Percentiles rank a stretch among this genome's conserved stretches.
These are phyloP conservation scores for Hypoxylon rubiginosum DNA, from an alignment of 2,329 filamentous ascomycete genomes.

Conservation along the genomic window DNA sequence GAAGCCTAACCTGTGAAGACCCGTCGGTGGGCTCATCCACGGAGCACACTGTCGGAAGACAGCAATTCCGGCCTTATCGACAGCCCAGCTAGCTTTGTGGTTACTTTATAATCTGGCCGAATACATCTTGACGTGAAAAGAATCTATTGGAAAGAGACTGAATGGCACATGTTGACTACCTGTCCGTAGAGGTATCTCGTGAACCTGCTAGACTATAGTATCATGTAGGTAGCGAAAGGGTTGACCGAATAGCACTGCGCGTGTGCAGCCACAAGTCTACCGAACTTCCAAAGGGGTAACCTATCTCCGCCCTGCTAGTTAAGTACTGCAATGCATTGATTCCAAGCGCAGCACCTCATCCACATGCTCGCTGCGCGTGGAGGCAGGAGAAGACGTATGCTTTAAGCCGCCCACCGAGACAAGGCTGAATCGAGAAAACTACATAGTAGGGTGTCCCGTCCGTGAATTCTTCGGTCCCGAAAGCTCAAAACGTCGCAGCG, in stretches of 20 bases:
- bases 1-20: too few relatives aligned
- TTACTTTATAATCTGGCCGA: too few relatives aligned
- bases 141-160: background rate
- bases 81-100: too few relatives aligned
- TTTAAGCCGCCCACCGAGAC: slow-evolving; percentile 1
- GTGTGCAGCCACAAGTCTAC: background rate
- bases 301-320: background rate
- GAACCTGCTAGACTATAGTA: background rate
- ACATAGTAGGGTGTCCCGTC: background rate
- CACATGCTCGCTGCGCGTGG: background rate
- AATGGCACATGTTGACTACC: too few relatives aligned
- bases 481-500: slow-evolving; percentile 1
- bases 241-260: background rate
- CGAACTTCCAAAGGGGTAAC: background rate
- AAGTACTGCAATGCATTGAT: background rate
- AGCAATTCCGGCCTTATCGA: too few relatives aligned
- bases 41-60: too few relatives aligned
- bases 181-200: background rate
- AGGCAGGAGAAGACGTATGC: background rate
- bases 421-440: slow-evolving; percentile 2
- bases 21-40: too few relatives aligned
- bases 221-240: background rate
- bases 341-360: background rate
- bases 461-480: slow-evolving; percentile 2
- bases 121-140: too few relatives aligned